Base-by-base conservation (phyloP, 768 basidiomycete genomes). In the Crassisporium funariophilum region DNA sequence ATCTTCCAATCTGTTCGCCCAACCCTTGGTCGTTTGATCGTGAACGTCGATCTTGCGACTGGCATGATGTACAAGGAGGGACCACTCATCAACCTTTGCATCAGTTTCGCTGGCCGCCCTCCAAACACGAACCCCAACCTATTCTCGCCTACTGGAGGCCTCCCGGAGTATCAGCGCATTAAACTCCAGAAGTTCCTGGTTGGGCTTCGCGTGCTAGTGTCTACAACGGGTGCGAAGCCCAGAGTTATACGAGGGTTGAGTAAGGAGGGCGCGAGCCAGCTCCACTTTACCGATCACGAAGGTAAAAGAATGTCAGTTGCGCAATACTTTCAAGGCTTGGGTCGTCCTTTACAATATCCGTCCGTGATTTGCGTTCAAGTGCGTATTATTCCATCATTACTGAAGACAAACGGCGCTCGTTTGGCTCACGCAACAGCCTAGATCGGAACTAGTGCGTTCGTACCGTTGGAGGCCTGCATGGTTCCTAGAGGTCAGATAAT, bases 1-100 rank as follows among this genome's bases (percentile, higher is more conserved):
- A 89, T 86, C 45, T 91, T 91, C 65, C 89, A 91, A 59, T 86
- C 84, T 0, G 76, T 89, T 10, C 75, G 89, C 16, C 88, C 88
- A 3, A 79, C 78, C 0, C 73, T 82, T 13, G 81, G 81, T 0
- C 68, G 69, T 0, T 76, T 91, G 56, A 62, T 89, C 20, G 70
- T 91, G 54, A 91, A 91, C 47, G 75, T 91, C 52, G 89, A 91
- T 50, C 86, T 89, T 37, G 81, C 83, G 0, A 87, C 88, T 0
- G 88, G 83, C 0, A 77, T 82, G 20, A 87, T 91, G 84, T 90
- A 84, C 60, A 80, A 79, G 55, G 65, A 77, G 0, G 89, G 90
- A 0, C 59, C 72, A 0, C 70, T 91, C 2, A 66, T 87, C 43
- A 62, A 70, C 2, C 65, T 90, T 0, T 82, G 83, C 48, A 62